phyloP scores from a whole-genome alignment of 129 eudicot species.

The Heracleum sosnowskyi region DNA sequence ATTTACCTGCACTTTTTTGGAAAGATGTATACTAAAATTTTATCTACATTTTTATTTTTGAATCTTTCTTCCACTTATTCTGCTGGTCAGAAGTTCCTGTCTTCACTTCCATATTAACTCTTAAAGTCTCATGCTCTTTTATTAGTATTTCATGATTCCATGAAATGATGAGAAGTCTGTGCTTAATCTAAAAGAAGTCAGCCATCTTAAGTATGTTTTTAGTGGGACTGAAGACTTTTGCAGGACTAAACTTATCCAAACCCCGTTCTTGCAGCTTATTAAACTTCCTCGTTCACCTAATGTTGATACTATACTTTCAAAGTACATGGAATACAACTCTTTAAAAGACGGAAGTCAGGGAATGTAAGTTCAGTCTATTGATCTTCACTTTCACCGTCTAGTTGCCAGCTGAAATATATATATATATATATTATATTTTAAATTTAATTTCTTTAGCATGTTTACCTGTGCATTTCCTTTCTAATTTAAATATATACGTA shows the following conservation, averaged over 20 bases:
- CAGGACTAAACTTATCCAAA: background rate
- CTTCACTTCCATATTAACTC: background rate
- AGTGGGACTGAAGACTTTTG: background rate
- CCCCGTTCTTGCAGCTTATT: slow-evolving; percentile 51
- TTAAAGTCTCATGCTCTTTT: background rate
- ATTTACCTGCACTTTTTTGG: background rate
- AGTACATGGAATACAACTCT: slow-evolving; percentile 83
- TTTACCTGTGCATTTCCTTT: background rate
- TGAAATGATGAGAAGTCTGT: background rate
- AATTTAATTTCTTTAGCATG: background rate
- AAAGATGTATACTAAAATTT: background rate
- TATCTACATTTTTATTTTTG: background rate
- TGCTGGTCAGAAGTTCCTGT: background rate
- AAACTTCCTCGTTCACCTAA: slow-evolving; percentile 89
- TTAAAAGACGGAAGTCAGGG: slow-evolving; percentile 51
- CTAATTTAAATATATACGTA: slow-evolving; percentile 9
- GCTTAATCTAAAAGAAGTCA: background rate
- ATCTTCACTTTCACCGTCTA: slow-evolving; percentile 1
- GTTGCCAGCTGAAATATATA: slow-evolving; percentile 9
- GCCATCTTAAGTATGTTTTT: background rate
- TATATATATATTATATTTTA: background rate
- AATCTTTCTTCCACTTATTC: background rate
- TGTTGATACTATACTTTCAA: slow-evolving; percentile 72
- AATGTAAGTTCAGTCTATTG: slow-evolving; percentile 46
- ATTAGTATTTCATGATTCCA: background rate